phyloP scores from a whole-genome alignment of 176 grass and related monocot genomes.

The Rhynchospora tenuis region DNA sequence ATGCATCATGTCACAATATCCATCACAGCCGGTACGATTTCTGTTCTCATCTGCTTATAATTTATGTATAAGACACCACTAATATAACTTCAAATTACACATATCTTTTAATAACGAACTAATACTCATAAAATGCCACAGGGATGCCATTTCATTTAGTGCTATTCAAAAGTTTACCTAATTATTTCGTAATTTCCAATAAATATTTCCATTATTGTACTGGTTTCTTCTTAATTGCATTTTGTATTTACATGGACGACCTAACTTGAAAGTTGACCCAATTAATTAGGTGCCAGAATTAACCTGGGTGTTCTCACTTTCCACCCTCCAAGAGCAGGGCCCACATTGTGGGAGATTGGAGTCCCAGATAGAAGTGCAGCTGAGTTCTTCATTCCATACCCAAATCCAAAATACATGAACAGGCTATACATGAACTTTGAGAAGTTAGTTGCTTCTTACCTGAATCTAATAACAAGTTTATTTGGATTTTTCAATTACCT shows the following conservation, averaged over 20 bases:
- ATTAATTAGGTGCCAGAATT: conserved; percentile 13
- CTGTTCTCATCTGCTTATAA: not conserved
- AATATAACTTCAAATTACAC: not conserved
- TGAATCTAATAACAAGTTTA: not conserved
- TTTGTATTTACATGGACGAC: not conserved
- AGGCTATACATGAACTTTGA: conserved; percentile 31
- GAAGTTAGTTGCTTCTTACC: conserved; percentile 12
- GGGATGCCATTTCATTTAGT: too few species aligned
- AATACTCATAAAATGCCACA: not conserved
- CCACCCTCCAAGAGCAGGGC: conserved; percentile 48
- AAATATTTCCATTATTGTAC: not conserved
- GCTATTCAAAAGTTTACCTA: not conserved
- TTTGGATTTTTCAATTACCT: not conserved
- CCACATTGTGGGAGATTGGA: conserved; percentile 75
- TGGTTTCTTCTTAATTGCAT: not conserved
- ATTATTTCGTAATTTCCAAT: not conserved
- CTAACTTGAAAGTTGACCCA: not conserved
- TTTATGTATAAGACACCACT: not conserved
- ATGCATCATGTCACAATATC: conserved; percentile 26
- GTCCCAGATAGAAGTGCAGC: conserved; percentile 53
- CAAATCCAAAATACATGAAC: conserved; percentile 37
- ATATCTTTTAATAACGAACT: not conserved
- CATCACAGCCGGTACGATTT: conserved; percentile 29
- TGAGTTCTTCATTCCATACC: conserved; percentile 62
- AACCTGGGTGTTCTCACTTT: conserved; percentile 43